Conservation (phyloP, 2,329 filamentous ascomycete species). For the Dactylellina leptospora region DNA sequence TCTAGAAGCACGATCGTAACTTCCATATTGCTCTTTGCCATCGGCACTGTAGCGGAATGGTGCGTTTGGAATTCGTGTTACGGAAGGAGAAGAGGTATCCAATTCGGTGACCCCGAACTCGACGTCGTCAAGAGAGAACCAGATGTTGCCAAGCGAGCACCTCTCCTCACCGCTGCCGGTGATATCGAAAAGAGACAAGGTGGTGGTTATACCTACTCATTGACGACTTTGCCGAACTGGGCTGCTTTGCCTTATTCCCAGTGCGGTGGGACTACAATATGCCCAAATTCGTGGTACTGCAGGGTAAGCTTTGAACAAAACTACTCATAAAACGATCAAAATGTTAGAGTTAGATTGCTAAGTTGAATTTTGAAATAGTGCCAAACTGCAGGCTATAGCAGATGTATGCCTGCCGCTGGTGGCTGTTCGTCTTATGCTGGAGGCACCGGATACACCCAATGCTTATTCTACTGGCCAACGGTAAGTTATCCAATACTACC, state of each 20-base stretch:
- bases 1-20: background rate
- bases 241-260: conserved; percentile 14
- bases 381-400: conserved; percentile 2
- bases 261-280: conserved; percentile 18
- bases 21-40: background rate
- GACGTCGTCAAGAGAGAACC: conserved; percentile 14
- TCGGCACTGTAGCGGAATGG: background rate
- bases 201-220: conserved; percentile 9
- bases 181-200: conserved; percentile 18
- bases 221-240: conserved; percentile 13
- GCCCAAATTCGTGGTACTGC: conserved; percentile 14
- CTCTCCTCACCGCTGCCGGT: background rate
- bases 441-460: conserved; percentile 3
- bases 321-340: background rate
- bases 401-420: conserved; percentile 13
- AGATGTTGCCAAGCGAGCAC: background rate
- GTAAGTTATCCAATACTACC: background rate
- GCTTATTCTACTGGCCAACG: conserved; percentile 24
- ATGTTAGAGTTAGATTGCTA: background rate
- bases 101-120: background rate
- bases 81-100: background rate
- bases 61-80: conserved; percentile 1
- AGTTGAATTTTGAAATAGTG: conserved; percentile 7
- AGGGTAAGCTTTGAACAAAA: background rate
- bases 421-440: conserved; percentile 12